Base-by-base conservation (phyloP, 2,329 filamentous ascomycete genomes). In the Monosporascus sp. region DNA sequence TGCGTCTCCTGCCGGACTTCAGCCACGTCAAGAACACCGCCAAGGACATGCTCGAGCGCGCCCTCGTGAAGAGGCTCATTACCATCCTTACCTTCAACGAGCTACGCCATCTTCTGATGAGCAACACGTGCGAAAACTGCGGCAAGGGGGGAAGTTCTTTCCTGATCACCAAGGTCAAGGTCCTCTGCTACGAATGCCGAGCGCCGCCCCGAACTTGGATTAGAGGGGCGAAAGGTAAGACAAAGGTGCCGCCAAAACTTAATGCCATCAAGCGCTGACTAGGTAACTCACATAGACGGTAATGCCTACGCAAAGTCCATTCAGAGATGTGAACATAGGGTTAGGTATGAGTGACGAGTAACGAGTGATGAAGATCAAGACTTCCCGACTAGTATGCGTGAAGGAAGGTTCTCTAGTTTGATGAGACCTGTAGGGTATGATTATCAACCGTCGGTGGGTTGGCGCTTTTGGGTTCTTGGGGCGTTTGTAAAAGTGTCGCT, bases 251-350 rank as follows among this genome's bases (percentile, higher is more conserved):
- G 18, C 6, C 9, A 7, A 24, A 24, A 8, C 25, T 83, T 34
- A 83, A 83, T 60, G 79, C 77, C 22, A 77, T 79, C 31, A 34
- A 34, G 31, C 11, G 11, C 31, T 34, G 31, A 34, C 31, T 34
- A 11, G 31, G 5, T 11, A 14, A 14, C 31, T 4, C 31, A 34
- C 4, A 34, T 34, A 34, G 31, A 14, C 31, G 9, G 31, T 14
- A 5, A 34, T 14, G 3, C 31, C 1, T 34, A 34, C 31, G 11
- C 31, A 14, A 14, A 34, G 31, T 14, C 31, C 31, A 34, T 34
- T 34, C 31, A 34, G 11, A 34, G 11, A 34, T 14, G 9, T 34
- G 5, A 34, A 34, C 31, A 34, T 34, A 34, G 4, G 31, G 31
- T 34, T 34, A 5, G 31, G 31, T 1, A 34, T 34, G 31, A 34